phyloP scores from a whole-genome alignment of 176 grass and related monocot genomes.

The Musa acuminata region DNA sequence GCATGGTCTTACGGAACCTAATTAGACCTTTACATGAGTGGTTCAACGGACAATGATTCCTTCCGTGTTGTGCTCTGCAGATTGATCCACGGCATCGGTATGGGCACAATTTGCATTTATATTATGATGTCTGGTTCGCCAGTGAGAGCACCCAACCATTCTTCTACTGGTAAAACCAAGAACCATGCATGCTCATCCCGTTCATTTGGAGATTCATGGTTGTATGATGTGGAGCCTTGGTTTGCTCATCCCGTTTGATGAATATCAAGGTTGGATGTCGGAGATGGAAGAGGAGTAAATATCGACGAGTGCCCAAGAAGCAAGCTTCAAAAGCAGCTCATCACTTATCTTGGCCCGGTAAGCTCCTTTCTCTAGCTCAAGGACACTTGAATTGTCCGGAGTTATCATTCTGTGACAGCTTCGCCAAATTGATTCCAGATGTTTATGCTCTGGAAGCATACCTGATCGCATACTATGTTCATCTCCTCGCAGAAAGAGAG shows the following conservation, averaged over 20 bases:
- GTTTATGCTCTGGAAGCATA: too few species aligned
- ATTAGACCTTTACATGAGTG: background rate
- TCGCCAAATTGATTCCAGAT: background rate
- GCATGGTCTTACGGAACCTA: background rate
- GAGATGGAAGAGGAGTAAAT: constrained; percentile 47
- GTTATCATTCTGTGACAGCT: background rate
- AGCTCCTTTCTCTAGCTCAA: constrained; percentile 7
- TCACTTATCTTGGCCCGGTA: constrained; percentile 85
- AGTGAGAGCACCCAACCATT: constrained; percentile 79
- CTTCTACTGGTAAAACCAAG: constrained; percentile 72
- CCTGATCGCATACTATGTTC: background rate
- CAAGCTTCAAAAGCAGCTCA: constrained; percentile 62
- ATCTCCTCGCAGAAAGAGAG: constrained; percentile 48
- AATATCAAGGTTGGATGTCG: constrained; percentile 56
- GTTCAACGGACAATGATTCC: background rate
- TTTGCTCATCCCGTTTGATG: background rate
- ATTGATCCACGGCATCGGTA: constrained; percentile 93
- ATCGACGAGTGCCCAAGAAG: constrained; percentile 55
- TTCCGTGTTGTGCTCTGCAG: constrained; percentile 19
- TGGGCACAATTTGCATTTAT: constrained; percentile 83
- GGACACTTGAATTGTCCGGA: background rate
- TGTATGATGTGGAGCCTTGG: background rate
- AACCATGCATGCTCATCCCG: background rate
- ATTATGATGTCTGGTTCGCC: constrained; percentile 74
- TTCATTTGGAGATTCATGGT: background rate